Base-by-base conservation (phyloP, 768 basidiomycete species). In the Lactarius trivialis region DNA sequence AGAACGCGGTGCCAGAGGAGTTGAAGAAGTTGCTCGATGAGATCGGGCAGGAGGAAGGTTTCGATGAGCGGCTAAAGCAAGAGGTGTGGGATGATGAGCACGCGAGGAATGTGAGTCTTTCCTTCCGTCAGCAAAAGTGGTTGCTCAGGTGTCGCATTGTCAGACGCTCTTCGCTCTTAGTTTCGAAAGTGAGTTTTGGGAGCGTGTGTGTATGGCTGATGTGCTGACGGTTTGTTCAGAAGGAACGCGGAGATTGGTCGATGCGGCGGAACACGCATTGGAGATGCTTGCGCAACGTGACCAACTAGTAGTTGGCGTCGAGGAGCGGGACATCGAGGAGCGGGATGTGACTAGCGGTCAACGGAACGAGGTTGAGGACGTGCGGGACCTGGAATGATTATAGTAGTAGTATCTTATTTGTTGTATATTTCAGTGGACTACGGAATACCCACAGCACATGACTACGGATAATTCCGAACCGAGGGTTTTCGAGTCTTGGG, bases 71-170 rank as follows among this genome's bases (percentile, higher is more conserved):
- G 30, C 57, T 73, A 43, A 78, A 76, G 70, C 28, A 63, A 54
- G 79, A 81, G 64, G 71, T 82, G 7, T 67, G 82, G 66, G 69
- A 72, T 36, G 81, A 82, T 52, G 69, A 64, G 0, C 78, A 77
- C 51, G 71, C 77, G 4, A 71, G 78, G 21, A 78, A 76, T 70
- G 80, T 81, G 56, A 60, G 76, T 70, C 0, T 14, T 0, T 33
- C 41, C 33, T 60, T 19, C 17, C 9, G 53, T 19, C 15, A 5
- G 34, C 24, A 8, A 52, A 3, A 26, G 19, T n/a, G 32, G 14
- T 15, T 21, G 7, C 36, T 52, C 17, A 55, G 64, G 33, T 37
- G 21, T 37, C 15, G 21, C 28, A 7, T n/a, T 8, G 43, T 9
- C 51, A 81, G 81, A 75, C 73, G 2, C 55, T 81, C 26, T 71